Evolutionary conservation across 2,329 filamentous ascomycete genomes (phyloP).

Genomic region (Hirsutella thompsonii): DNA sequence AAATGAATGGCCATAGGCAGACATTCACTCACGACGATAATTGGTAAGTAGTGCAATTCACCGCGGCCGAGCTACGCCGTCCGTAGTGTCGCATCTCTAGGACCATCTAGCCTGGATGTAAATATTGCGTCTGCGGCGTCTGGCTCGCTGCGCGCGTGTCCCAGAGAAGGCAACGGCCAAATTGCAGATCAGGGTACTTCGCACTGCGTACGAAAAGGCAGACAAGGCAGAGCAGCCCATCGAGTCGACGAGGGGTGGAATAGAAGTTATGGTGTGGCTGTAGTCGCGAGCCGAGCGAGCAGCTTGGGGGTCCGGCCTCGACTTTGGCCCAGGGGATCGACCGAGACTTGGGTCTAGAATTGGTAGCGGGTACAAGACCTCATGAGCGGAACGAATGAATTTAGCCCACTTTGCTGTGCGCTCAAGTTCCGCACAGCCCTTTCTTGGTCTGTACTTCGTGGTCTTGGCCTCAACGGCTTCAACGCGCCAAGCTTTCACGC

Average conservation of each 20-base stretch:
- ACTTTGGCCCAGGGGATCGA: background rate
- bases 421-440: background rate
- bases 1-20: too few species aligned
- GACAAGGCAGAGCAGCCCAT: too few species aligned
- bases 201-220: too few species aligned
- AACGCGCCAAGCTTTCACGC: background rate
- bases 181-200: background rate
- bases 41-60: too few species aligned
- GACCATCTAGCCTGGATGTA: background rate
- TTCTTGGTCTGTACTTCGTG: background rate
- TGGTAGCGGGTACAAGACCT: background rate
- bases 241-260: too few species aligned
- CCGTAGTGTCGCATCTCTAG: background rate
- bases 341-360: too few species aligned
- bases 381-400: conserved; percentile 2
- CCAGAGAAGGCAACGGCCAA: background rate
- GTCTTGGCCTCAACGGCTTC: background rate
- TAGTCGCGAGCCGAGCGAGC: too few species aligned
- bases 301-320: background rate
- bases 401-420: conserved; percentile 4
- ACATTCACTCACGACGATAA: too few species aligned
- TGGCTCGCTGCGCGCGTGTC: conserved; percentile 1
- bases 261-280: too few species aligned
- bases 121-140: conserved; percentile 7
- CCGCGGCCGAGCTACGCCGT: background rate